These are phyloP conservation scores for Globisporangium sylvaticum DNA, from an alignment of 352 stramenopile species.

Conservation along the genomic window DNA sequence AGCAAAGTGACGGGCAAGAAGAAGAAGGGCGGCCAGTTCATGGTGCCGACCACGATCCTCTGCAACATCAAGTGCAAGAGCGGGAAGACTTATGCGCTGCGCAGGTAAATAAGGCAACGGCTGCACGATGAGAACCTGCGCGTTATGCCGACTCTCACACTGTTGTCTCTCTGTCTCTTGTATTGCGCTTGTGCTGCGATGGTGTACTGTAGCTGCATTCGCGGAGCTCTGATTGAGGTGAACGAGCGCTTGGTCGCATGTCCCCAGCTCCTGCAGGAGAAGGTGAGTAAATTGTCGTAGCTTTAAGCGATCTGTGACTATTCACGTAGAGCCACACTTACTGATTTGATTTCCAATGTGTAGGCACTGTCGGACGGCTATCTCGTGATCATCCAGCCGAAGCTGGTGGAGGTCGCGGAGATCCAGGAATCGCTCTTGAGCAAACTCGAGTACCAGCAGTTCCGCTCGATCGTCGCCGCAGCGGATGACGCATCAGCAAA, in stretches of 20 bases:
- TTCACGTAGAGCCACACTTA: not conserved
- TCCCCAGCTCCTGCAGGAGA: constrained; percentile 60
- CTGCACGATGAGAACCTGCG: not conserved
- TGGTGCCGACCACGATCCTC: constrained; percentile 62
- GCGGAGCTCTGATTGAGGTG: constrained; percentile 72
- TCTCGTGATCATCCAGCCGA: constrained; percentile 79
- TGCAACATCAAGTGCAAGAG: constrained; percentile 66
- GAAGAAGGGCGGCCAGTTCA: constrained; percentile 80
- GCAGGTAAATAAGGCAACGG: constrained; percentile 23
- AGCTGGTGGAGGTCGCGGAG: constrained; percentile 68
- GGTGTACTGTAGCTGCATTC: constrained; percentile 53
- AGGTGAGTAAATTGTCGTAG: constrained; percentile 9
- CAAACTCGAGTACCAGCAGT: constrained; percentile 75
- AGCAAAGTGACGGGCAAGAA: constrained; percentile 84
- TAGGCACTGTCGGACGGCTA: constrained; percentile 73
- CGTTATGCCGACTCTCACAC: not conserved
- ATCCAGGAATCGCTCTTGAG: constrained; percentile 81
- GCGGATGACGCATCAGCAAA: not conserved
- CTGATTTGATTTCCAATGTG: not conserved
- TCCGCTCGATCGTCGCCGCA: constrained; percentile 36
- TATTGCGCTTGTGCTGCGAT: not conserved
- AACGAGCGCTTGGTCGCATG: constrained; percentile 62
- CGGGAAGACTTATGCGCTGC: constrained; percentile 54
- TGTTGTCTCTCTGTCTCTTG: not conserved
- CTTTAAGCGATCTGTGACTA: not conserved